phyloP scores from a whole-genome alignment of 2,329 filamentous ascomycete species.

The Claviceps purpurea region DNA sequence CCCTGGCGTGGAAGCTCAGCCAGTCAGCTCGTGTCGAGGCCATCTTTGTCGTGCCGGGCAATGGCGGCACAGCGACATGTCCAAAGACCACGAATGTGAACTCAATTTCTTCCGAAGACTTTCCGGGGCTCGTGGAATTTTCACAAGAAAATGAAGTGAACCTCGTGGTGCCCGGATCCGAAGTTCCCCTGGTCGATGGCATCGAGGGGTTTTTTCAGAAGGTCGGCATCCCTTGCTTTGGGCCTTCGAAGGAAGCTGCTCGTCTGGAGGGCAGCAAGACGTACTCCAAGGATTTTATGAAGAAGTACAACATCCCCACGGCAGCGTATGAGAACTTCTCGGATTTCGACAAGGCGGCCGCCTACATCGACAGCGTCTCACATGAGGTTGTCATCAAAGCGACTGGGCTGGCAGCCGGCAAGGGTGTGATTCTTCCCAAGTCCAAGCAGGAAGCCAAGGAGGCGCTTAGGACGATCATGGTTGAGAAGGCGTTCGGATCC shows the following conservation, averaged over 20 bases:
- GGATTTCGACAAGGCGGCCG: slow-evolving; percentile 55
- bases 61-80: slow-evolving; percentile 68
- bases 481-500: slow-evolving; percentile 69
- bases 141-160: slow-evolving; percentile 62
- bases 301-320: slow-evolving; percentile 76
- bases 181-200: slow-evolving; percentile 81
- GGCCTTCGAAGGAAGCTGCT: slow-evolving; percentile 72
- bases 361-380: slow-evolving; percentile 58
- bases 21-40: slow-evolving; percentile 70
- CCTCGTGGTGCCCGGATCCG: slow-evolving; percentile 79
- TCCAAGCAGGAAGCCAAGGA: slow-evolving; percentile 70
- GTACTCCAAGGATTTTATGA: slow-evolving; percentile 97
- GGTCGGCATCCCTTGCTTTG: slow-evolving; percentile 69
- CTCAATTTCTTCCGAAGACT: slow-evolving; percentile 60
- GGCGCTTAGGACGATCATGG: slow-evolving; percentile 82
- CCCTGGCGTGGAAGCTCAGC: slow-evolving; percentile 84
- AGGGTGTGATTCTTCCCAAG: slow-evolving; percentile 82
- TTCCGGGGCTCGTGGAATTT: slow-evolving; percentile 60
- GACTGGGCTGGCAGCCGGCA: slow-evolving; percentile 79
- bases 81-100: slow-evolving; percentile 62
- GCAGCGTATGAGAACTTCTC: slow-evolving; percentile 83
- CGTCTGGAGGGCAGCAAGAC: slow-evolving; percentile 93
- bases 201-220: slow-evolving; percentile 69
- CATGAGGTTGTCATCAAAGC: slow-evolving; percentile 89
- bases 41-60: slow-evolving; percentile 63